Conservation (phyloP, 2,329 filamentous ascomycete genomes). For the Chrysoporthe deuterocubensis region DNA sequence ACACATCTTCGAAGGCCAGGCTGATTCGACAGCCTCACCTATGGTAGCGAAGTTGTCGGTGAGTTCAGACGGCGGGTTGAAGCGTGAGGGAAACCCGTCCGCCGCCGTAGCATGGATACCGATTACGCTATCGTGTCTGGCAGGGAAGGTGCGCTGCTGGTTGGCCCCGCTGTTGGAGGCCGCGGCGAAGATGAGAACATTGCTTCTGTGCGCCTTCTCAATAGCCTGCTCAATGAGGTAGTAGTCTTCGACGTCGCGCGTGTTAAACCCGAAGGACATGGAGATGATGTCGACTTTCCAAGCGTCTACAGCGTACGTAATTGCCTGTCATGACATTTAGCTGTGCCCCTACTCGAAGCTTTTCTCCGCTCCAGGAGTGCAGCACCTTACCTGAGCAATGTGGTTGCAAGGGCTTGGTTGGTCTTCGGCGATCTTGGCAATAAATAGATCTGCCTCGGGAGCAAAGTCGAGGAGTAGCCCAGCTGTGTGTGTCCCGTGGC, state of each 20-base stretch:
- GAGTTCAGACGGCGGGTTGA: neutral
- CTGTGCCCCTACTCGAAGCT: accelerated
- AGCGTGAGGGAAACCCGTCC: neutral
- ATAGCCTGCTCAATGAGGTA: neutral
- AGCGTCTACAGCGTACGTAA: neutral
- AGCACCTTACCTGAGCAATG: neutral
- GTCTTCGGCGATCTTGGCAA: neutral
- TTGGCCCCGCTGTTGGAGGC: neutral
- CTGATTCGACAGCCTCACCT: neutral
- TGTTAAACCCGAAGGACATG: neutral
- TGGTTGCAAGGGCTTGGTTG: neutral
- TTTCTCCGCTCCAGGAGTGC: too few species aligned
- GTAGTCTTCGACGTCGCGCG: neutral
- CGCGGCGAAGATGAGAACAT: neutral
- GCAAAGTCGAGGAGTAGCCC: neutral
- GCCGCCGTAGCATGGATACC: neutral
- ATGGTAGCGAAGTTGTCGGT: neutral
- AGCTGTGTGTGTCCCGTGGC: neutral
- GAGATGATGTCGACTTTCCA: conserved; percentile 5
- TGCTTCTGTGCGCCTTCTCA: neutral
- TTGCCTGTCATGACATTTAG: neutral
- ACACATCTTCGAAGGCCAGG: neutral
- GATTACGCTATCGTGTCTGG: neutral
- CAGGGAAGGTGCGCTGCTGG: neutral
- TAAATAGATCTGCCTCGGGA: neutral